Evolutionary conservation across 2,329 filamentous ascomycete species (phyloP).

Genomic region (Colletotrichum sp.): DNA sequence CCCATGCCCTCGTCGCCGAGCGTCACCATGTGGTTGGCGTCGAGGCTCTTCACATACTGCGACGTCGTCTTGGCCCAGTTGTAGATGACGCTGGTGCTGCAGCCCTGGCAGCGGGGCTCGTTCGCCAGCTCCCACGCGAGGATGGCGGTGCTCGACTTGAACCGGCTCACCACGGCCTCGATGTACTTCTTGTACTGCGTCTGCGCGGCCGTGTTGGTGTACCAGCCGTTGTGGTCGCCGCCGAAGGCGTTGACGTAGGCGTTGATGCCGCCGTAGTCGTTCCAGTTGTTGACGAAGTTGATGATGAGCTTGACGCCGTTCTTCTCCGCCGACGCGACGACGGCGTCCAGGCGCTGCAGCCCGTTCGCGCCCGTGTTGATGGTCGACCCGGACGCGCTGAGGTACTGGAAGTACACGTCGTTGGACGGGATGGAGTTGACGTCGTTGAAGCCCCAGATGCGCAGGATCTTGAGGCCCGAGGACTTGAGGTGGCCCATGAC

Average conservation of each 20-base stretch:
- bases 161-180: conserved; percentile 52
- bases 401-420: conserved; percentile 50
- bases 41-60: conserved; percentile 68
- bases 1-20: conserved; percentile 63
- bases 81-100: conserved; percentile 59
- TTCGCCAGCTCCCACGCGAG: conserved; percentile 62
- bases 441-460: conserved; percentile 69
- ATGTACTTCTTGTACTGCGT: conserved; percentile 60
- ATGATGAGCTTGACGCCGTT: conserved; percentile 68
- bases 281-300: conserved; percentile 71
- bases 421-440: conserved; percentile 43
- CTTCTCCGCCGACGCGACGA: conserved; percentile 63
- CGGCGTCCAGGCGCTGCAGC: conserved; percentile 65
- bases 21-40: conserved; percentile 66
- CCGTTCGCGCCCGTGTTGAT: conserved; percentile 69
- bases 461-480: conserved; percentile 60
- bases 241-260: conserved; percentile 65
- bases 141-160: conserved; percentile 50
- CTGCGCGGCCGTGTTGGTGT: conserved; percentile 57
- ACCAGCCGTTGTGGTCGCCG: conserved; percentile 59
- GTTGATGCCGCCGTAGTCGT: conserved; percentile 69
- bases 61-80: conserved; percentile 65
- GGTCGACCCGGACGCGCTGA: conserved; percentile 51
- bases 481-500: conserved; percentile 50
- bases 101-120: conserved; percentile 66